Conservation (phyloP, 306 rosid genomes). For the Ormosia emarginata region DNA sequence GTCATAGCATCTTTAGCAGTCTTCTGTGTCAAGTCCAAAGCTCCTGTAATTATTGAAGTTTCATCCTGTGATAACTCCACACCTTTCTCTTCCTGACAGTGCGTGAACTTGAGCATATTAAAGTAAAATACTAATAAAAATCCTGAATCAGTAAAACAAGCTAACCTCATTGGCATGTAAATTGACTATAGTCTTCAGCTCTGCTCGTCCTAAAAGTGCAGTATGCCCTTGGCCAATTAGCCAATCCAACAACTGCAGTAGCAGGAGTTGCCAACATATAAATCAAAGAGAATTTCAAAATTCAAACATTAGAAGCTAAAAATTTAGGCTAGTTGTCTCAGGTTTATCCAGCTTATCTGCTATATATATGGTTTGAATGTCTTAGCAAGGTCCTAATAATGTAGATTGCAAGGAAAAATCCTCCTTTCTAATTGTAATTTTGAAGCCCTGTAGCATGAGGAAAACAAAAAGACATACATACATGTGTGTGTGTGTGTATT, state of each 20-base stretch:
- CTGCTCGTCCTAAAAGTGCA: constrained; percentile 37
- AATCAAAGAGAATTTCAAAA: background rate
- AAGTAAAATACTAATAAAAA: background rate
- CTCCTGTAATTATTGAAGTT: constrained; percentile 71
- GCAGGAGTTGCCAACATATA: background rate
- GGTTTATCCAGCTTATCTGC: background rate
- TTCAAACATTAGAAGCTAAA: background rate
- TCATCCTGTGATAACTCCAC: constrained; percentile 46
- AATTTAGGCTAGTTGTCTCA: background rate
- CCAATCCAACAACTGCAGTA: constrained; percentile 33
- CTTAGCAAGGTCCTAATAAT: background rate
- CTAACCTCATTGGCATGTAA: constrained; percentile 40
- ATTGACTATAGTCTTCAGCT: constrained; percentile 30
- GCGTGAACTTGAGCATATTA: background rate
- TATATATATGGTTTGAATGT: background rate
- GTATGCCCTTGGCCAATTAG: constrained; percentile 35
- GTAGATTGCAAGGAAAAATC: background rate
- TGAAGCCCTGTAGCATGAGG: background rate
- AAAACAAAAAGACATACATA: background rate
- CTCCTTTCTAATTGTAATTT: background rate
- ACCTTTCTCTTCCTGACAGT: constrained; percentile 37
- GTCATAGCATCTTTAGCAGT: constrained; percentile 80
- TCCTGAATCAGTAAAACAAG: background rate
- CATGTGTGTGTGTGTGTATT: too few species aligned
- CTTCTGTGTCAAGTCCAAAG: constrained; percentile 61